Conservation (phyloP, 441 rosid species). For the Euphorbia celastroides region DNA sequence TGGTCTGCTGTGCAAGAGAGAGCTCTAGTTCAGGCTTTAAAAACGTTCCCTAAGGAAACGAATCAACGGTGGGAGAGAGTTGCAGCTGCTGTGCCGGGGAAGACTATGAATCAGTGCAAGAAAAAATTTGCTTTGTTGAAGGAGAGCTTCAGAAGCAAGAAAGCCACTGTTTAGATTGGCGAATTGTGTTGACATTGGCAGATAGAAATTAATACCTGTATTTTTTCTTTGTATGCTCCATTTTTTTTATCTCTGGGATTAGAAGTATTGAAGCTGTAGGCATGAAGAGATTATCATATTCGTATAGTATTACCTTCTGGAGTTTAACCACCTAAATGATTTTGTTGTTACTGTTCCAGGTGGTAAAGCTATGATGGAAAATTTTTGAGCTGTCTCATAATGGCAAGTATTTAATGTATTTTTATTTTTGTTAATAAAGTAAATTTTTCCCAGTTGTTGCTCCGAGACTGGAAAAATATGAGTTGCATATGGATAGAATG, state of each 20-base stretch:
- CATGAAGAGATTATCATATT: not conserved
- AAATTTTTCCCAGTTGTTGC: no score
- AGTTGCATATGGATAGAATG: no score
- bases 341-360: not conserved
- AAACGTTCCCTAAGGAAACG: conserved; percentile 89
- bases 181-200: not conserved
- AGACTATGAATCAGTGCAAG: conserved; percentile 87
- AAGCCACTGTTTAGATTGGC: conserved; percentile 32
- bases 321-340: not conserved
- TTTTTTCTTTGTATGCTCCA: conserved; percentile 1
- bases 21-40: conserved; percentile 92
- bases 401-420: not conserved
- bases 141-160: conserved; percentile 84
- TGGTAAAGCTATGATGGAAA: conserved; percentile 10
- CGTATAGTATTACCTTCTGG: not conserved
- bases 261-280: conserved; percentile 1
- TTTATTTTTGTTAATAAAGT: not conserved
- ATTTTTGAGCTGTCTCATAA: conserved; percentile 1
- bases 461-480: no score
- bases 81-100: conserved; percentile 96
- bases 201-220: not conserved
- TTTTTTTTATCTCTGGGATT: not conserved
- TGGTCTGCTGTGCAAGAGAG: conserved; percentile 96
- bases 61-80: conserved; percentile 96
- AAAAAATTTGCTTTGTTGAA: conserved; percentile 75